Evolutionary conservation across 306 rosid species (phyloP).

Genomic region (Cucurbita argyrosperma): DNA sequence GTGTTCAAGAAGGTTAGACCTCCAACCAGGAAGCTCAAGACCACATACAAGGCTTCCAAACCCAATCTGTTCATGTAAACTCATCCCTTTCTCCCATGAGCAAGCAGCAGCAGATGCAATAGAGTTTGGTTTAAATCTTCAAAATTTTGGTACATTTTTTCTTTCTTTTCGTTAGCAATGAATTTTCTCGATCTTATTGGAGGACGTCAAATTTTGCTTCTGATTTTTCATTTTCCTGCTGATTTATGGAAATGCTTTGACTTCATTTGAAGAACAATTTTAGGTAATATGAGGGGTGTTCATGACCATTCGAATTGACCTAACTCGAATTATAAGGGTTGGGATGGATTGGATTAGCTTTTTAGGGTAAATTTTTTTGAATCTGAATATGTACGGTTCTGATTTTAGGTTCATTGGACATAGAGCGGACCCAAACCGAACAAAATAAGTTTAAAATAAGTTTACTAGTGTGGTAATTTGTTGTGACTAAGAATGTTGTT

Average conservation of each 20-base stretch:
- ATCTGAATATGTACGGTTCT: too few relatives aligned
- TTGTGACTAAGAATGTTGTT: too few relatives aligned
- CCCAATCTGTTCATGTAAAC: constrained; percentile 76
- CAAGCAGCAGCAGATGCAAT: background rate
- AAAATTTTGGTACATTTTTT: background rate
- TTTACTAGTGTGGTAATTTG: too few relatives aligned
- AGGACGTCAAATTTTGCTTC: background rate
- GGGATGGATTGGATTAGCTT: too few relatives aligned
- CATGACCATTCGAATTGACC: too few relatives aligned
- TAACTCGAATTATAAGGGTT: too few relatives aligned
- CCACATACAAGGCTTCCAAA: constrained; percentile 76
- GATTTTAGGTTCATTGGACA: too few relatives aligned
- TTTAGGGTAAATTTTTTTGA: too few relatives aligned
- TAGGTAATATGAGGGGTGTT: too few relatives aligned
- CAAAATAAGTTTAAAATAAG: too few relatives aligned
- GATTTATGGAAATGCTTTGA: background rate
- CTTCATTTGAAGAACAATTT: background rate
- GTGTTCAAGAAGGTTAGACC: constrained; percentile 74
- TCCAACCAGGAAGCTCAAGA: constrained; percentile 73
- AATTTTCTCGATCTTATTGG: background rate
- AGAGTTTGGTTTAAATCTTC: background rate
- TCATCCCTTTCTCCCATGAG: background rate
- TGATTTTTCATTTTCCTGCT: background rate
- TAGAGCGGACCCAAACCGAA: too few relatives aligned
- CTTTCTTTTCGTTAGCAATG: background rate